Base-by-base conservation (phyloP, 208 protist genomes). In the Polymyxa betae region DNA sequence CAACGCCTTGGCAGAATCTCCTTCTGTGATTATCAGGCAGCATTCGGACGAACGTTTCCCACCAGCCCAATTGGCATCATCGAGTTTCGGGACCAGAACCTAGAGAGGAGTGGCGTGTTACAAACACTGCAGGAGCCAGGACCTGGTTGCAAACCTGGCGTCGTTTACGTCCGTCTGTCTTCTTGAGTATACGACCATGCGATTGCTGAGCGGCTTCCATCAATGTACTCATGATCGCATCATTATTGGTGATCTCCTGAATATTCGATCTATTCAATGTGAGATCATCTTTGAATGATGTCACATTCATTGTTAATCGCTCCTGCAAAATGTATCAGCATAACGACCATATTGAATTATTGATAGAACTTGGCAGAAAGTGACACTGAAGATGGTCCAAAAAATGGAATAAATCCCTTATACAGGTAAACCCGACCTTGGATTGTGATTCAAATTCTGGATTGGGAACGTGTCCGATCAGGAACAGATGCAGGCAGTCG, bases 1-100 rank as follows among this genome's bases (percentile, higher is more conserved):
- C 38, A 99, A 95, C 1, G 97, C 95, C 95, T 99, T 99, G 77
- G 98, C 98, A 0, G 98, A 99, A 94, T 99, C 98, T 49, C 98
- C 98, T 95, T 99, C 98, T 5, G 99, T 99, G 54, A 99, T 93
- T 92, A 99, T 99, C 12, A 99, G 96, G 0, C 98, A 99, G 94
- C 99, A 99, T 89, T 99, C 94, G 43, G 95, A 89, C 46, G 96
- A 93, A 78, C 98, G 93, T 90, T 96, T 95, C 32, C 96, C 96
- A 68, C 99, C 99, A 24, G 99, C 99, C 92, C 98, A 95, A 94
- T 99, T 99, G 1, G 99, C 99, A 93, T 99, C 99, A 92, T 99
- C 98, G 0, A 99, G 95, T 95, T 99, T 99, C 10, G 98, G 96
- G 82, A 99, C 89, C 12, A 64, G 60, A 88, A 88, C 32, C 68